Conservation (phyloP, 805 yeast genomes). For the Wickerhamiella bombiphila region DNA sequence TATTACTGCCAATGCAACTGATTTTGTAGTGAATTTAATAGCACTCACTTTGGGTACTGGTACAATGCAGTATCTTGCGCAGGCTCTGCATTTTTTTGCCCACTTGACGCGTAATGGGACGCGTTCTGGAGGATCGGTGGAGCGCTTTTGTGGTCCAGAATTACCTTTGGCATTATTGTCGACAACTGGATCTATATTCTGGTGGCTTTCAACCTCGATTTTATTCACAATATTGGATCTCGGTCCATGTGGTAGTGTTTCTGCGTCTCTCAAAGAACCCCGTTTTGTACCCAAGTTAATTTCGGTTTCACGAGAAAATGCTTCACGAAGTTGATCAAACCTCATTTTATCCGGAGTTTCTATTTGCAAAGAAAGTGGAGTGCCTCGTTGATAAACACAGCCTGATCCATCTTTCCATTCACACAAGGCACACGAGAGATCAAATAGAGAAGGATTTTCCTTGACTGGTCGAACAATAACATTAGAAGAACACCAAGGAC, state of each 20-base stretch:
- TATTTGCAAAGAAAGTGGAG: constrained; percentile 10
- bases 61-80: constrained; percentile 22
- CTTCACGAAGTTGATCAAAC: constrained; percentile 2
- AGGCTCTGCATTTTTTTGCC: constrained; percentile 21
- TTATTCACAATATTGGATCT: too few species aligned
- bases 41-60: constrained; percentile 21
- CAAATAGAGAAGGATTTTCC: constrained; percentile 4
- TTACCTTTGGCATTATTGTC: not conserved
- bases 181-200: too few species aligned
- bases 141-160: not conserved
- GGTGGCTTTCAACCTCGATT: too few species aligned
- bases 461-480: constrained; percentile 5
- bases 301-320: constrained; percentile 1
- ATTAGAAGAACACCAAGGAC: constrained; percentile 22
- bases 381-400: constrained; percentile 8
- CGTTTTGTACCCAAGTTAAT: not conserved
- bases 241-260: too few species aligned
- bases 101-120: constrained; percentile 19
- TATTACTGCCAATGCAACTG: constrained; percentile 18
- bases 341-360: constrained; percentile 1
- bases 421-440: constrained; percentile 17
- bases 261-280: too few species aligned
- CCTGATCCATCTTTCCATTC: constrained; percentile 13
- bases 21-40: constrained; percentile 12
- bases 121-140: constrained; percentile 12